A percentile compares a stretch with the other conserved stretches of the same genome.
phyloP scores from a whole-genome alignment of 202 grass and related monocot genomes.

The Dendrocalamus latiflorus region DNA sequence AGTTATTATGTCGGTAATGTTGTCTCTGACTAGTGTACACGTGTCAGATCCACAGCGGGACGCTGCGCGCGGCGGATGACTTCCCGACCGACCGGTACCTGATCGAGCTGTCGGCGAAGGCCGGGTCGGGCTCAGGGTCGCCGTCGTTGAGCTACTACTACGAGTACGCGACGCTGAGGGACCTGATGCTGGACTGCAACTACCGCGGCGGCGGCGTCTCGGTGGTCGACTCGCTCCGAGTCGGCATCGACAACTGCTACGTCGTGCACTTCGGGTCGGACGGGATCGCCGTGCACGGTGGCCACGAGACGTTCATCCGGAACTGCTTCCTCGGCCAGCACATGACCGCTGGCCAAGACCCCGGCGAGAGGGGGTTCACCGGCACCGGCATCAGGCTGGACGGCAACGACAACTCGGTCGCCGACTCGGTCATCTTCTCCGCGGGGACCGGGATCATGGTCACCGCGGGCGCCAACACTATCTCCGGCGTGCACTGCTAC shows the following conservation, averaged over 20 bases:
- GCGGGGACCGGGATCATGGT: slow-evolving; percentile 66
- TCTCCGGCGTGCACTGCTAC: slow-evolving; percentile 94
- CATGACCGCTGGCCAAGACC: slow-evolving; percentile 64
- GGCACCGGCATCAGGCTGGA: slow-evolving; percentile 71
- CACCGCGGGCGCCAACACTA: slow-evolving; percentile 63
- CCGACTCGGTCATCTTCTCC: slow-evolving; percentile 82
- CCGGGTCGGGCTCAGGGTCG: neutral
- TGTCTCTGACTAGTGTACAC: neutral
- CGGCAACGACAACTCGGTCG: slow-evolving; percentile 77
- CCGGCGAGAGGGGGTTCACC: slow-evolving; percentile 62
- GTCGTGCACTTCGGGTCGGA: slow-evolving; percentile 58
- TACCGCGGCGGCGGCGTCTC: slow-evolving; percentile 66
- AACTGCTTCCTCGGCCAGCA: slow-evolving; percentile 77
- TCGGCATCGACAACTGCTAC: slow-evolving; percentile 65
- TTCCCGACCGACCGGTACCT: slow-evolving; percentile 76
- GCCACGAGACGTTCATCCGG: slow-evolving; percentile 75
- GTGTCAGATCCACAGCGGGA: slow-evolving; percentile 66
- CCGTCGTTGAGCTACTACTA: slow-evolving; percentile 38
- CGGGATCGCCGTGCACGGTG: slow-evolving; percentile 50
- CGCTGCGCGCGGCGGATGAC: slow-evolving; percentile 51
- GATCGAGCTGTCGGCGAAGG: slow-evolving; percentile 57
- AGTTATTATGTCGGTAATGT: neutral
- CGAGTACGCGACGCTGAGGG: slow-evolving; percentile 70
- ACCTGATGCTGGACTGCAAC: slow-evolving; percentile 76
- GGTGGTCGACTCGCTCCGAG: slow-evolving; percentile 62